Evolutionary conservation across 2,329 filamentous ascomycete species (phyloP), one percentile per base, ranked within the genome.

Genomic region (Graphium sp.): DNA sequence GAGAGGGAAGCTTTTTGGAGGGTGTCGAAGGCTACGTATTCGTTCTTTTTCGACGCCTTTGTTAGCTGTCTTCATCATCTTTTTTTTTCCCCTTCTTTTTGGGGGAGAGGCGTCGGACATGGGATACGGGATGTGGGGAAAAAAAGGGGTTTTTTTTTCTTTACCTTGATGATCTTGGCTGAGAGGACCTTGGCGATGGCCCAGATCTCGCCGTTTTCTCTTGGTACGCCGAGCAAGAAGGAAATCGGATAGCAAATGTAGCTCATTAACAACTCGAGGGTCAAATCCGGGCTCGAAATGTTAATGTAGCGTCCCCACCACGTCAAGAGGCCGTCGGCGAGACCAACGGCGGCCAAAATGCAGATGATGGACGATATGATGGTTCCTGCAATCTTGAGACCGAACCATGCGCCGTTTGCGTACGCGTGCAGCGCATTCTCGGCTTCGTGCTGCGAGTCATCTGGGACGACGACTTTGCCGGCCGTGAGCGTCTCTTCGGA

Each of bases 221-320:
- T 63, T 14, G 73, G 73, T 10, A 91, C 80, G 37, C 82, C 82
- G 5, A 91, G 63, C n/a, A 91, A 50, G 60, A 83, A 87, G 2
- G 81, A 67, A 23, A 87, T 56, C 0, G 80, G 81, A 48, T 79
- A 87, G 47, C 80, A 73, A 36, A 82, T 33, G 51, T 89, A 89
- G 11, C 78, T 75, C 13, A 85, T 53, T 35, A 91, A 74, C 33
- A 82, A 55, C 51, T 87, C 64, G 20, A 91, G 58, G 12, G 77
- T 79, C 20, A 37, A 32, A 26, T 34, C 56, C 18, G 77, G 74
- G 15, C 73, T 52, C 41, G 67, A 63, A 46, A 87, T 74, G 50
- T 77, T 73, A 39, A 84, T 58, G 52, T 87, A 92, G 24, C 60
- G 62, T 18, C 82, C 82, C 73, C 77, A 84, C 83, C 83, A 91